Conservation (phyloP, 2,329 filamentous ascomycete species). For the Claviceps sp. region DNA sequence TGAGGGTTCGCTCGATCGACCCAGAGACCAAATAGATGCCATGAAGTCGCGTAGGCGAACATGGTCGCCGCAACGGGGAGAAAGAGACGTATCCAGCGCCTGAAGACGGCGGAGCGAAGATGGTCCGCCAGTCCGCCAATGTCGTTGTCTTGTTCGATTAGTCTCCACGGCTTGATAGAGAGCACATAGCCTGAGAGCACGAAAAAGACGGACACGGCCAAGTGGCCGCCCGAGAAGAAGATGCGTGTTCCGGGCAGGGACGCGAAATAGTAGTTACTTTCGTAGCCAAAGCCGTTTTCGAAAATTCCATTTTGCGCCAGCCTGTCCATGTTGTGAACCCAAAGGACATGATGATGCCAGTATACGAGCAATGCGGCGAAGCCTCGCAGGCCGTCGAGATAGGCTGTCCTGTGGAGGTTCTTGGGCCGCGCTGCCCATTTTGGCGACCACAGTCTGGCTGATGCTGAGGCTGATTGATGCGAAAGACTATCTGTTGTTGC, state of each 20-base stretch:
- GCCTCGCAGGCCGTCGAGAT: conserved; percentile 48
- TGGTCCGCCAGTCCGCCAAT: conserved; percentile 27
- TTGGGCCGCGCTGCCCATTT: conserved; percentile 4
- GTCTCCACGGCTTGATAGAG: conserved; percentile 32
- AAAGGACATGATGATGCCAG: conserved; percentile 45
- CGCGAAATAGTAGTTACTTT: conserved; percentile 33
- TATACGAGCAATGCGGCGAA: conserved; percentile 56
- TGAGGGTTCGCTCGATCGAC: conserved; percentile 24
- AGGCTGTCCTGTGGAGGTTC: conserved; percentile 36
- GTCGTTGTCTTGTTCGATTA: conserved; percentile 30
- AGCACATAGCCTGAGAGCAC: conserved; percentile 46
- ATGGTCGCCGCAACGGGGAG: conserved; percentile 41
- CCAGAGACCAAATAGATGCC: conserved; percentile 39
- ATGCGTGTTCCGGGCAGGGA: conserved; percentile 43
- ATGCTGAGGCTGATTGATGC: conserved; percentile 1
- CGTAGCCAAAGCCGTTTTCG: conserved; percentile 40
- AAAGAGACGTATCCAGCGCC: conserved; percentile 35
- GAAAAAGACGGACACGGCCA: conserved; percentile 43
- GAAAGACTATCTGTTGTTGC: background rate
- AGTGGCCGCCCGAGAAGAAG: conserved; percentile 49
- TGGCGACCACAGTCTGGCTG: conserved; percentile 1
- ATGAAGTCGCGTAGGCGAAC: conserved; percentile 33
- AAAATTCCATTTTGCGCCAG: conserved; percentile 21
- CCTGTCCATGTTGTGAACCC: conserved; percentile 31
- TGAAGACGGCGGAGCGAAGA: conserved; percentile 33